Evolutionary conservation across 2,329 filamentous ascomycete genomes (phyloP).

Genomic region (Lachnellula subtilissima): DNA sequence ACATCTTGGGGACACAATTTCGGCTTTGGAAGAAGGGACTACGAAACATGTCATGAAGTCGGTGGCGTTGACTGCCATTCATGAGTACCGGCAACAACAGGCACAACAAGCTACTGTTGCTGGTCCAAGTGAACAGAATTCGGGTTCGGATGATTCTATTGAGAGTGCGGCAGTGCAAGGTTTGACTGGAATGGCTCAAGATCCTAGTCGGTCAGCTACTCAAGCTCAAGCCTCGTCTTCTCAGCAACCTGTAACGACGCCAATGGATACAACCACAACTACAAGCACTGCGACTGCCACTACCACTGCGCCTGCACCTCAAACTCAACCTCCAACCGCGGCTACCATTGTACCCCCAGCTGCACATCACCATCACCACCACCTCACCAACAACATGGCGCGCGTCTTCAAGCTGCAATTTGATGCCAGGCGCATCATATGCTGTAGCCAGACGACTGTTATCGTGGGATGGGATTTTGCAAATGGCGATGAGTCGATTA

Average conservation of each 20-base stretch:
- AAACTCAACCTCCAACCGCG: constrained; percentile 34
- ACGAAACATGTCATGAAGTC: constrained; percentile 15
- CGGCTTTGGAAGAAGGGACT: constrained; percentile 4
- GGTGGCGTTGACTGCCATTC: constrained; percentile 12
- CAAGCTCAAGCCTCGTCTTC: neutral
- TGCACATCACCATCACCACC: constrained; percentile 15
- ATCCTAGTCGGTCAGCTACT: neutral
- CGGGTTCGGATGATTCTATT: neutral
- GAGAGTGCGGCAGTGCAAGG: neutral
- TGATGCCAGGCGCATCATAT: constrained; percentile 87
- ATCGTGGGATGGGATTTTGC: constrained; percentile 99
- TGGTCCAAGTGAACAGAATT: neutral
- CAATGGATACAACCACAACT: constrained; percentile 1
- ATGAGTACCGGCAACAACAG: constrained; percentile 4
- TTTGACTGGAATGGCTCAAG: neutral
- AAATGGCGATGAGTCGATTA: constrained; percentile 73
- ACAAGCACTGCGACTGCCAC: neutral
- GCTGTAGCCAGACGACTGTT: constrained; percentile 83
- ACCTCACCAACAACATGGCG: constrained; percentile 22
- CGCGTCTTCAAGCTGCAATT: constrained; percentile 96
- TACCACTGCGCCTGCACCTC: constrained; percentile 14
- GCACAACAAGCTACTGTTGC: neutral
- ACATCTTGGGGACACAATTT: constrained; percentile 16
- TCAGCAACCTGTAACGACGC: neutral
- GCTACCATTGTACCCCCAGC: neutral